These are phyloP conservation scores for Podaxis rugospora DNA, from an alignment of 768 basidiomycete genomes.

Conservation along the genomic window DNA sequence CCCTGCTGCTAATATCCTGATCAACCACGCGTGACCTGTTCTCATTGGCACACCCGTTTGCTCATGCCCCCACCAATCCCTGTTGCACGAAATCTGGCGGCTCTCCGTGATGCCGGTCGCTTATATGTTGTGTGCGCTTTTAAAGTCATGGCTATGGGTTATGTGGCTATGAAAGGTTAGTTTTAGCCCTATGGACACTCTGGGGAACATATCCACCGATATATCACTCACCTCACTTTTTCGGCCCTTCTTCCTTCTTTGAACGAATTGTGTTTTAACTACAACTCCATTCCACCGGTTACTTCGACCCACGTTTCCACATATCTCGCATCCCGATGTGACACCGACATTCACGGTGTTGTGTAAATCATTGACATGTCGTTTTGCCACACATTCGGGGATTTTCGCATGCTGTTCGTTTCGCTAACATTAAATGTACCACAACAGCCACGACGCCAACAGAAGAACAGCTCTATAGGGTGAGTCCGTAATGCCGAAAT, in stretches of 20 bases:
- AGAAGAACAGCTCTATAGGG: constrained; percentile 51
- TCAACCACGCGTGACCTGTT: not conserved
- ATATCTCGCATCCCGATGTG: constrained; percentile 5
- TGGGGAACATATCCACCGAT: constrained; percentile 13
- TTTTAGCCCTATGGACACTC: constrained; percentile 7
- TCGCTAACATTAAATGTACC: constrained; percentile 11
- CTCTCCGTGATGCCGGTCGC: constrained; percentile 2
- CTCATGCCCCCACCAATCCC: not conserved
- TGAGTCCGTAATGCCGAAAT: constrained; percentile 21
- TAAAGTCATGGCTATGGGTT: constrained; percentile 53
- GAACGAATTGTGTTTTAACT: not conserved
- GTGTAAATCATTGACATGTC: constrained; percentile 1
- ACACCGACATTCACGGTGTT: constrained; percentile 6
- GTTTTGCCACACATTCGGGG: not conserved
- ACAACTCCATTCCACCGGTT: not conserved
- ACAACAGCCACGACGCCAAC: constrained; percentile 43
- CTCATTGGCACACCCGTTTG: not conserved
- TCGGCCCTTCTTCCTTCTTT: constrained; percentile 9
- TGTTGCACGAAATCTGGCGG: not conserved
- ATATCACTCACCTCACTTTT: constrained; percentile 1
- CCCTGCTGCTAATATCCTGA: not conserved
- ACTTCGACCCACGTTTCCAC: not conserved
- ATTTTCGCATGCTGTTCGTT: constrained; percentile 18
- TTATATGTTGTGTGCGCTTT: constrained; percentile 2
- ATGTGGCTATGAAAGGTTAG: constrained; percentile 58